Conservation (phyloP, 2,329 filamentous ascomycete species). For the Triangularia verruculosa region DNA sequence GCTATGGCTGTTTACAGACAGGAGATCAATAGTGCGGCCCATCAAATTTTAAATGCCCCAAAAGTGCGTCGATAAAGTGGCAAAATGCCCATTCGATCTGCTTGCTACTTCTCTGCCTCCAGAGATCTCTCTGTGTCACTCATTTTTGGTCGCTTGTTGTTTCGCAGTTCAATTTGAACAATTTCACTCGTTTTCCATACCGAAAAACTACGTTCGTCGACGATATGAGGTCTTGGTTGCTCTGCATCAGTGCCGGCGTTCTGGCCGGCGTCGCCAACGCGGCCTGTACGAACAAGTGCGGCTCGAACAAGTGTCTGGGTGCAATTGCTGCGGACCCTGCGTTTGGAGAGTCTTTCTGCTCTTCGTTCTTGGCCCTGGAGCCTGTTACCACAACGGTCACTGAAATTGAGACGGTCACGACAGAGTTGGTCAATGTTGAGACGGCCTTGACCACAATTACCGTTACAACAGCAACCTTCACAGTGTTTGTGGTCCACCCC, state of each 20-base stretch:
- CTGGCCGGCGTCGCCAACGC: conserved; percentile 45
- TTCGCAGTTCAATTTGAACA: not conserved
- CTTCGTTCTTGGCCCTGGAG: conserved; percentile 18
- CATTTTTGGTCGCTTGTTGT: not conserved
- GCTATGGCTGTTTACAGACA: not conserved
- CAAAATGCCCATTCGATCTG: not conserved
- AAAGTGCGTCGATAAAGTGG: not conserved
- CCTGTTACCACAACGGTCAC: conserved; percentile 20
- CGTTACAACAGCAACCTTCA: conserved; percentile 13
- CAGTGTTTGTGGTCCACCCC: conserved; percentile 6
- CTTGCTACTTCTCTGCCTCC: not conserved
- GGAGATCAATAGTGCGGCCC: not conserved
- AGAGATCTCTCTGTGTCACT: not conserved
- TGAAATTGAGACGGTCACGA: conserved; percentile 15
- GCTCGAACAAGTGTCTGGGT: conserved; percentile 13
- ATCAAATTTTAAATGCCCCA: not conserved
- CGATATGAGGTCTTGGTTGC: conserved; percentile 14
- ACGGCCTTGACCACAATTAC: conserved; percentile 16
- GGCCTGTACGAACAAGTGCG: conserved; percentile 44
- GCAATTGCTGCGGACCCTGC: conserved; percentile 14
- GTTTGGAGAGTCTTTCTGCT: conserved; percentile 23
- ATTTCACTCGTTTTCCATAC: not conserved
- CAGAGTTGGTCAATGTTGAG: conserved; percentile 12
- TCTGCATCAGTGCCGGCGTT: conserved; percentile 41
- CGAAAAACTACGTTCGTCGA: not conserved